phyloP scores from a whole-genome alignment of 225 moss, liverwort and hornwort species.

The Anthoceros angustus region DNA sequence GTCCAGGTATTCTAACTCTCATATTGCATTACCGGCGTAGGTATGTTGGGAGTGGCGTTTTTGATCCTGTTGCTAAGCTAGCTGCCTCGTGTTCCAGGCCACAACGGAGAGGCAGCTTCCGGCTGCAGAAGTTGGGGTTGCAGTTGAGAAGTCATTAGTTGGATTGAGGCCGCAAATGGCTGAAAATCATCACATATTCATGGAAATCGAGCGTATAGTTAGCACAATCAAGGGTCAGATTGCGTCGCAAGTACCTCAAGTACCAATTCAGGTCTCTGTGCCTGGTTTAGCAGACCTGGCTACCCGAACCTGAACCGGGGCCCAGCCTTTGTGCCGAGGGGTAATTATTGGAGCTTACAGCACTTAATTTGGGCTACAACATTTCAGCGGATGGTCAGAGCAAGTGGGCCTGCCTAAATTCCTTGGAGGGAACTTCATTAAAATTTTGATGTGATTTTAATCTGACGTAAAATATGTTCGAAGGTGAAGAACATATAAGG shows the following conservation, averaged over 20 bases:
- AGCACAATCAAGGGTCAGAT: slow-evolving; percentile 70
- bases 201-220: slow-evolving; percentile 85
- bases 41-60: background rate
- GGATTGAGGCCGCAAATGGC: slow-evolving; percentile 64
- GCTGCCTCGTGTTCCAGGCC: slow-evolving; percentile 30
- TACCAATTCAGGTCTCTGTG: no score
- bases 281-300: no score
- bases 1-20: slow-evolving; percentile 41
- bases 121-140: slow-evolving; percentile 50
- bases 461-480: no score
- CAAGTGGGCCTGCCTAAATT: no score
- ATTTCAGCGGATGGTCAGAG: no score
- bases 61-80: background rate
- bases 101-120: slow-evolving; percentile 64
- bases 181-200: slow-evolving; percentile 59
- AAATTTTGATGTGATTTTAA: no score
- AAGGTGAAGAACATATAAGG: no score
- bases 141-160: slow-evolving; percentile 56
- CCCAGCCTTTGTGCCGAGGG: no score
- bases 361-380: no score
- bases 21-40: background rate
- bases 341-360: no score
- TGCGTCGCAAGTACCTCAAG: slow-evolving; percentile 42
- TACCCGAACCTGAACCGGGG: no score
- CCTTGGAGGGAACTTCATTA: no score